Evolutionary conservation across 768 basidiomycete genomes (phyloP).

Genomic region (Lentinula detonsa): DNA sequence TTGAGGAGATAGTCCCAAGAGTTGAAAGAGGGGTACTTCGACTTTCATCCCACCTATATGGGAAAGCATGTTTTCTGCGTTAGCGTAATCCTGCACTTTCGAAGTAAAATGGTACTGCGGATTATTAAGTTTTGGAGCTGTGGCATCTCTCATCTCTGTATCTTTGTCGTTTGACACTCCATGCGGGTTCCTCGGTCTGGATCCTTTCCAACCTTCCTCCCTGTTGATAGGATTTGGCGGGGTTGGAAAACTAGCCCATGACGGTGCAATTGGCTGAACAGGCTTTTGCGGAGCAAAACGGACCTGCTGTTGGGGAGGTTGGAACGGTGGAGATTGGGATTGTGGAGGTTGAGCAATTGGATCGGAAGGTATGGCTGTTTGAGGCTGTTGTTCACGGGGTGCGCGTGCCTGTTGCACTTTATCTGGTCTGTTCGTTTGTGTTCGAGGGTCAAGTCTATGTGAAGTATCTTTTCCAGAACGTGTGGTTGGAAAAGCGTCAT

Average conservation of each 20-base stretch:
- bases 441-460: no score
- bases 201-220: slow-evolving; percentile 6
- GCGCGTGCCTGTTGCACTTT: no score
- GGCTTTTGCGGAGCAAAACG: neutral
- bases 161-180: no score
- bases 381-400: no score
- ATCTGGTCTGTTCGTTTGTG: no score
- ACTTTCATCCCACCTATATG: neutral
- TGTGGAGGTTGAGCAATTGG: neutral
- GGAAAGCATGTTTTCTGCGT: neutral
- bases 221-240: slow-evolving; percentile 6
- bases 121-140: neutral
- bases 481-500: no score
- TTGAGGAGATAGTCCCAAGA: neutral
- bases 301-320: neutral
- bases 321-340: no score
- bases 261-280: neutral
- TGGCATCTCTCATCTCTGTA: neutral
- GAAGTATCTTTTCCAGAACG: no score
- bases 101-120: slow-evolving; percentile 1
- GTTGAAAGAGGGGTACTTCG: neutral
- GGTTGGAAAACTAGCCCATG: neutral
- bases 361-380: no score
- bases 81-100: neutral
- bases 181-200: neutral